Evolutionary conservation across 2,329 filamentous ascomycete species (phyloP), one percentile per base, ranked within the genome.

Genomic region (Cercospora brassicicola): DNA sequence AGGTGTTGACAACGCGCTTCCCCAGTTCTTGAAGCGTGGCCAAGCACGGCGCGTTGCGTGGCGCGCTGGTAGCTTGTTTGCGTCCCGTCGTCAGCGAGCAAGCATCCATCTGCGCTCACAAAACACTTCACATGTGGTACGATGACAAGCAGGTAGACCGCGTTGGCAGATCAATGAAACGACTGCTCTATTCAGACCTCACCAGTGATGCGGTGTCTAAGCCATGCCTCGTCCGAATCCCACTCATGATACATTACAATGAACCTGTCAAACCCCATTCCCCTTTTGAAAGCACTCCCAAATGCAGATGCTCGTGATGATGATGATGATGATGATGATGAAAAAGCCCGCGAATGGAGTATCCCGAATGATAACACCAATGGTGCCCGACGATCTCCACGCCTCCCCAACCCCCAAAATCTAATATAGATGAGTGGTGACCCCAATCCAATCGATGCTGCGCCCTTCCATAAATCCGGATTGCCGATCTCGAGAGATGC

Each of bases 161-260:
- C 5, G 28, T 18, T 36, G 55, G 31, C 55, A 33, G 18, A 36
- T 59, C n/a, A 18, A 36, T 36, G 13, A 8, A 59, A 59, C 55
- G 55, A 59, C 31, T 59, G 55, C 31, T 59, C 55, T 59, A 59
- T 59, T 36, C 55, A 11, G n/a, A 59, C n/a, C 55, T 31, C 31
- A n/a, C 31, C 10, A 3, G 2, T 23, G 2, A 10, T 23, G 55
- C 55, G 9, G 31, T 33, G 30, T 36, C 31, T 36, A 13, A 59
- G n/a, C 55, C 31, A 15, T 36, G 55, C 55, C 28, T 36, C 55
- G 18, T 59, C 28, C 55, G 31, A 18, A 13, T 59, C n/a, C 55
- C 55, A 7, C 28, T 59, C 55, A 59, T 59, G 18, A 59, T 36
- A 59, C 55, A 59, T 59, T 59, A 59, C 55, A 59, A 20, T 31